phyloP scores from a whole-genome alignment of 139 green algal species.

The Desmodesmus armatus region DNA sequence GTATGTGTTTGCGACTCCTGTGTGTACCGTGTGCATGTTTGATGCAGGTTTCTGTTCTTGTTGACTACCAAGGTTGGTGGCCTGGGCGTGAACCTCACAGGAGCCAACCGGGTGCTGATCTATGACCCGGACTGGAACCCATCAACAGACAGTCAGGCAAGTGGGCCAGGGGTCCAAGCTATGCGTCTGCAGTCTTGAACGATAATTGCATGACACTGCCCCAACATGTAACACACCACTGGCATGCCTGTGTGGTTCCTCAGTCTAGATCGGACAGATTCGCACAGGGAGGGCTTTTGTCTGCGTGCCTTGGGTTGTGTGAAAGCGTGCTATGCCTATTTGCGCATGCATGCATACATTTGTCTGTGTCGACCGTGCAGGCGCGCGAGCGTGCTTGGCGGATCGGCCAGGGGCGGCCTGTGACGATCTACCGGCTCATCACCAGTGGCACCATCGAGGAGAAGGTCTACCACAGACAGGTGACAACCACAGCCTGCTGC shows the following conservation, averaged over 20 bases:
- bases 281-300: not conserved
- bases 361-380: too few relatives aligned
- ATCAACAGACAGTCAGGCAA: not conserved
- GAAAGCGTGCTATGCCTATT: not conserved
- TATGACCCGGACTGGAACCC: slow-evolving; percentile 99
- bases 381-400: slow-evolving; percentile 96
- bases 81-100: slow-evolving; percentile 97
- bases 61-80: slow-evolving; percentile 97
- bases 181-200: not conserved
- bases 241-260: too few relatives aligned
- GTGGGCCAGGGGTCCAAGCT: too few relatives aligned
- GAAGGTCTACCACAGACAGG: slow-evolving; percentile 96
- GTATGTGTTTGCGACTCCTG: not conserved
- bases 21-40: not conserved
- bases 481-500: too few relatives aligned
- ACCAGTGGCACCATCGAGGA: slow-evolving; percentile 98
- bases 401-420: slow-evolving; percentile 93
- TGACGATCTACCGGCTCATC: slow-evolving; percentile 95
- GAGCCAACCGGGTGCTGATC: slow-evolving; percentile 94
- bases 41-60: slow-evolving; percentile 84
- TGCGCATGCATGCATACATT: too few relatives aligned
- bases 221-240: too few relatives aligned
- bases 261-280: too few relatives aligned
- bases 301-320: not conserved
- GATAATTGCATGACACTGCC: too few relatives aligned